Evolutionary conservation across 768 basidiomycete genomes (phyloP).

Genomic region (Russula sp.): DNA sequence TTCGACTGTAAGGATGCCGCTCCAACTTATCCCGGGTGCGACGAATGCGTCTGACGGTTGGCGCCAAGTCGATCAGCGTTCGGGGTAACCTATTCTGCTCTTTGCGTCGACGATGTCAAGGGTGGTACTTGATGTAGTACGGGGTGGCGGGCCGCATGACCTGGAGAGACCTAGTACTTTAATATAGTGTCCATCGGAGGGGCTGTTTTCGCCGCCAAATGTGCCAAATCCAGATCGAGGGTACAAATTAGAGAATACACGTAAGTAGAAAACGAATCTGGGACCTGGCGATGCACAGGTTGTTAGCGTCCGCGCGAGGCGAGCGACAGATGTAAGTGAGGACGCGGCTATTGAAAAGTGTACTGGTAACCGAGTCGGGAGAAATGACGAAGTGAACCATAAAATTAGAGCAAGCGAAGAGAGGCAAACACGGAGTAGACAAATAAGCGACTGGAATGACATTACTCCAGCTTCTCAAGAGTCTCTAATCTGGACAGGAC

Average conservation of each 20-base stretch:
- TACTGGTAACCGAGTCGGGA: neutral
- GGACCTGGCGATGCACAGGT: neutral
- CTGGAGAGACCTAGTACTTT: neutral
- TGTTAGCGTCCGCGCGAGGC: neutral
- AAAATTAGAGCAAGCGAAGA: neutral
- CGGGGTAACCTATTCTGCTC: neutral
- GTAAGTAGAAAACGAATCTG: slow-evolving; percentile 6
- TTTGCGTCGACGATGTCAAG: neutral
- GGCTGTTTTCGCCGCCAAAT: neutral
- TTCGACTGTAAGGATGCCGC: neutral
- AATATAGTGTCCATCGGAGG: neutral
- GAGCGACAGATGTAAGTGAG: neutral
- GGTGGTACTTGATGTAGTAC: neutral
- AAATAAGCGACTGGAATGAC: neutral
- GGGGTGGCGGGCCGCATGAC: neutral
- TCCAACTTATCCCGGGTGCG: neutral
- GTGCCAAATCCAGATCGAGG: slow-evolving; percentile 1
- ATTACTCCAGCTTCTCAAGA: slow-evolving; percentile 87
- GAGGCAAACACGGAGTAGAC: neutral
- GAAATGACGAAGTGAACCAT: neutral
- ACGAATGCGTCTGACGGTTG: neutral
- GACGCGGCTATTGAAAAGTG: neutral
- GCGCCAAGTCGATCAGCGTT: neutral
- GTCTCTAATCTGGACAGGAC: slow-evolving; percentile 87
- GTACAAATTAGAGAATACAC: neutral